Conservation (phyloP, 2,329 filamentous ascomycete genomes). For the Aspergillus sp. region DNA sequence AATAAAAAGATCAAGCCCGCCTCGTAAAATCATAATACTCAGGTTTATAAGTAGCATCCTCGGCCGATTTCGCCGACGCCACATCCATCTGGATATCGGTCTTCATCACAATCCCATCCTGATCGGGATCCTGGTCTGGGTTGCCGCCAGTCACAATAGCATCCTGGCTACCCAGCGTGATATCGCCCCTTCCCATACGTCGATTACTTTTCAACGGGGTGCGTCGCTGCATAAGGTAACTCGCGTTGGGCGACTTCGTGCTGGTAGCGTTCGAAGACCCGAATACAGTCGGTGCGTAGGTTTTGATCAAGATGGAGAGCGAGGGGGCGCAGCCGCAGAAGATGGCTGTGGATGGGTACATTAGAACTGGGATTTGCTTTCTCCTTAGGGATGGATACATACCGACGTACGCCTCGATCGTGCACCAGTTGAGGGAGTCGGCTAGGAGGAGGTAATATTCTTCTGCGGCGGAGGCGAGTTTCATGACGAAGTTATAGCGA, state of each 20-base stretch:
- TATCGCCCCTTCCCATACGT: neutral
- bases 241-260: neutral
- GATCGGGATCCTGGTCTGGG: neutral
- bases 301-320: constrained; percentile 11
- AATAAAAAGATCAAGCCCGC: too few species aligned
- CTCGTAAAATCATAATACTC: neutral
- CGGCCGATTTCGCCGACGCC: neutral
- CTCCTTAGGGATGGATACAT: neutral
- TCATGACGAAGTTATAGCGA: constrained; percentile 15
- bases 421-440: constrained; percentile 20
- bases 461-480: constrained; percentile 9
- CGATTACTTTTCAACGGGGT: neutral
- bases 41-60: neutral
- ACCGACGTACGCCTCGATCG: constrained; percentile 18
- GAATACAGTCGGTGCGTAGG: constrained; percentile 3
- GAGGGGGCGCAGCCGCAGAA: constrained; percentile 18
- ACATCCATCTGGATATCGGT: constrained; percentile 13
- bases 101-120: constrained; percentile 13
- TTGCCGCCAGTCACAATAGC: neutral
- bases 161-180: neutral
- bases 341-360: constrained; percentile 1
- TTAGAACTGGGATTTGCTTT: too few species aligned
- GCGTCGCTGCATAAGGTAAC: neutral
- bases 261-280: neutral
- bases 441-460: constrained; percentile 16